These are phyloP conservation scores for Macadamia tetraphylla DNA, from an alignment of 164 flowering plant genomes.

Conservation along the genomic window DNA sequence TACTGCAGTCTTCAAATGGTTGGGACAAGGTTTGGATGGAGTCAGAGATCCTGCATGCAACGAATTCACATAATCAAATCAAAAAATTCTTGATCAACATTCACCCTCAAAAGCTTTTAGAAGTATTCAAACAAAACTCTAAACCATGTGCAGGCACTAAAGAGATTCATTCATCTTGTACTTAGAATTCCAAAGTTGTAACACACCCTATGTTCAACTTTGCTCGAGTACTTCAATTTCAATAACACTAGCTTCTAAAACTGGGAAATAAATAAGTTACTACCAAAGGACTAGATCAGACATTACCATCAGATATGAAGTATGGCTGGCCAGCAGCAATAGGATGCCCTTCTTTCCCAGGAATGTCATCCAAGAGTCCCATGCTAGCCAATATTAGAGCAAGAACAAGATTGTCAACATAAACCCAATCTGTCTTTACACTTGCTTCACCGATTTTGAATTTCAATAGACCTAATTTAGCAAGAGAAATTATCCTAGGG, in stretches of 20 bases:
- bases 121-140: too few species aligned
- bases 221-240: background rate
- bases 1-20: too few species aligned
- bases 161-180: too few species aligned
- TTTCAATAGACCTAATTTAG: slow-evolving; percentile 62
- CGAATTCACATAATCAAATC: too few species aligned
- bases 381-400: slow-evolving; percentile 88
- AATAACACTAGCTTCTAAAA: background rate
- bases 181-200: too few species aligned
- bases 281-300: background rate
- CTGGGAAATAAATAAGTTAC: background rate
- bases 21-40: too few species aligned
- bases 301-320: slow-evolving; percentile 86
- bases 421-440: slow-evolving; percentile 88
- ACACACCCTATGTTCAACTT: too few species aligned
- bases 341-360: slow-evolving; percentile 55
- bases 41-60: too few species aligned
- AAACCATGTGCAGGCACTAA: too few species aligned
- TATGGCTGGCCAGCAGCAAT: slow-evolving; percentile 97
- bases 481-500: slow-evolving; percentile 69
- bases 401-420: slow-evolving; percentile 83
- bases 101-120: too few species aligned
- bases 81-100: too few species aligned
- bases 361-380: slow-evolving; percentile 88
- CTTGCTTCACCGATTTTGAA: slow-evolving; percentile 59